phyloP scores from a whole-genome alignment of 305 asterid genomes.

The Fraxinus baroniana region DNA sequence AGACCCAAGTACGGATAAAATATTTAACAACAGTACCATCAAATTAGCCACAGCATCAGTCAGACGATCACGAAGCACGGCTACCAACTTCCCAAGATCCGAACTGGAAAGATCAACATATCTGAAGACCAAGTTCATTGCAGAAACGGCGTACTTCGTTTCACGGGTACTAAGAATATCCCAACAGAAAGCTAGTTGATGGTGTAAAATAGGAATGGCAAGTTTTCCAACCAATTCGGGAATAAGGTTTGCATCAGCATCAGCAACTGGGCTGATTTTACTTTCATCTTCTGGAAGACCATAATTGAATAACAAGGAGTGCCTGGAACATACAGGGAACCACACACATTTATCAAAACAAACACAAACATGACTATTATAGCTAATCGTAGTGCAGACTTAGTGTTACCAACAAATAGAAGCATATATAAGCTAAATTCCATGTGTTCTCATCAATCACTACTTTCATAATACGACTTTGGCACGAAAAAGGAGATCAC shows the following conservation, averaged over 20 bases:
- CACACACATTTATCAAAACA: neutral
- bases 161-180: slow-evolving; percentile 83
- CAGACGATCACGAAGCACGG: slow-evolving; percentile 76
- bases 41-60: slow-evolving; percentile 71
- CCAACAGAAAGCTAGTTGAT: slow-evolving; percentile 72
- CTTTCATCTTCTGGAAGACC: slow-evolving; percentile 62
- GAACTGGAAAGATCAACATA: slow-evolving; percentile 69
- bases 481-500: neutral
- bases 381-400: neutral
- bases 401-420: neutral
- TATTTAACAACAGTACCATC: slow-evolving; percentile 46
- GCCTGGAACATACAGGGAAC: slow-evolving; percentile 50
- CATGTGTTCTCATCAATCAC: neutral
- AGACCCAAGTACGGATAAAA: neutral
- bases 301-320: slow-evolving; percentile 69
- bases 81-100: slow-evolving; percentile 58
- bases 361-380: neutral
- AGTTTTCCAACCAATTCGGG: slow-evolving; percentile 81
- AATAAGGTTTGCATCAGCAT: slow-evolving; percentile 63
- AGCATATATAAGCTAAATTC: neutral
- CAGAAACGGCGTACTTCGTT: slow-evolving; percentile 71
- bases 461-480: neutral
- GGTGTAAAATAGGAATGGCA: slow-evolving; percentile 82
- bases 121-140: slow-evolving; percentile 59
- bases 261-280: slow-evolving; percentile 36